A percentile compares a stretch with the other conserved stretches of the same genome.
These are phyloP conservation scores for Zygoascus bituminiphila DNA, from an alignment of 805 yeast species.

Conservation along the genomic window DNA sequence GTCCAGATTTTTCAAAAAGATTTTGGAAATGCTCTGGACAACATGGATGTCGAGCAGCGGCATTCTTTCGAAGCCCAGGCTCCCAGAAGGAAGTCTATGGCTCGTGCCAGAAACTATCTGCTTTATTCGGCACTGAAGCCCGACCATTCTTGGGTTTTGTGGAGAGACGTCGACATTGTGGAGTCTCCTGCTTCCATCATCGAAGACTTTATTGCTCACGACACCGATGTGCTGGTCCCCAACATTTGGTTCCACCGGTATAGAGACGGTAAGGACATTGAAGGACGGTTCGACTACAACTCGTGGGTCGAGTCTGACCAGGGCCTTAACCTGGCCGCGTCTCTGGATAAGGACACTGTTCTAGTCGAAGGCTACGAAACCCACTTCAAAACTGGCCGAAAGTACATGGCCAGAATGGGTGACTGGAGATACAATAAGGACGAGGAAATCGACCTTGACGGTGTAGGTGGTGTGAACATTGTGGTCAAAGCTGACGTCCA, in stretches of 20 bases:
- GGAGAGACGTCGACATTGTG: slow-evolving; percentile 90
- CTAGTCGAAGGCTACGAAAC: slow-evolving; percentile 92
- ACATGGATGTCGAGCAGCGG: slow-evolving; percentile 69
- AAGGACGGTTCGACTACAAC: slow-evolving; percentile 23
- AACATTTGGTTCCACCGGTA: slow-evolving; percentile 57
- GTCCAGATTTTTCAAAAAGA: slow-evolving; percentile 87
- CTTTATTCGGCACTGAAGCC: slow-evolving; percentile 74
- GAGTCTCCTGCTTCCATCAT: slow-evolving; percentile 67
- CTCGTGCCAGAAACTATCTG: slow-evolving; percentile 79
- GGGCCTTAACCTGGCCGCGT: slow-evolving; percentile 58
- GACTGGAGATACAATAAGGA: slow-evolving; percentile 43
- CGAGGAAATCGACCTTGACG: slow-evolving; percentile 74
- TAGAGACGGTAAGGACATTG: slow-evolving; percentile 19
- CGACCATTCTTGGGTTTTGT: slow-evolving; percentile 79
- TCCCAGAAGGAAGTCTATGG: slow-evolving; percentile 81
- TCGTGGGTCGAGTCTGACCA: slow-evolving; percentile 53
- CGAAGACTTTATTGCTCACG: slow-evolving; percentile 82
- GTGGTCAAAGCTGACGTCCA: slow-evolving; percentile 87
- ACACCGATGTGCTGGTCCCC: slow-evolving; percentile 78
- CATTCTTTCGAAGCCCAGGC: slow-evolving; percentile 89
- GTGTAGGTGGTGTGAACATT: slow-evolving; percentile 89
- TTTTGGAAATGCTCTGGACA: slow-evolving; percentile 72
- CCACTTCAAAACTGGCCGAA: slow-evolving; percentile 76
- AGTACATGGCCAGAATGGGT: slow-evolving; percentile 73
- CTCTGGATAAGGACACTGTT: slow-evolving; percentile 62